These are phyloP conservation scores for Plasmodium cynomolgi DNA, from an alignment of 169 alveolate genomes.

Conservation along the genomic window DNA sequence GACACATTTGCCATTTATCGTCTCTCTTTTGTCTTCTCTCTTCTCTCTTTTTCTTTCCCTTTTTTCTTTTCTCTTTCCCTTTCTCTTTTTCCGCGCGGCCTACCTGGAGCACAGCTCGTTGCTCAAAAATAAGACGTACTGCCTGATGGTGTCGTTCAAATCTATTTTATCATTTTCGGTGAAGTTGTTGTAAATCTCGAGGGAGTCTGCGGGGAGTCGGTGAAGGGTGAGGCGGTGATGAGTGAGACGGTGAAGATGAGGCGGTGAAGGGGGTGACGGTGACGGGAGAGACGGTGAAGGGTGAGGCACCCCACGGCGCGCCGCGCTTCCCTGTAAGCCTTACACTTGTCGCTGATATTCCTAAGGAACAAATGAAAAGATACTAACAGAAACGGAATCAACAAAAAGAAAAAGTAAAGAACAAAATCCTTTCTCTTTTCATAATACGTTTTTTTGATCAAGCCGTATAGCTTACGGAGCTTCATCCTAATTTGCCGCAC, in stretches of 20 bases:
- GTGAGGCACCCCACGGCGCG: neutral
- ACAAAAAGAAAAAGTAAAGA: conserved; percentile 62
- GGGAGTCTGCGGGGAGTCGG: conserved; percentile 14
- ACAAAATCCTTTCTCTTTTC: conserved; percentile 59
- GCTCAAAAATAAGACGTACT: conserved; percentile 46
- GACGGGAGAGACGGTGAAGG: neutral
- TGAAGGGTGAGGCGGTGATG: neutral
- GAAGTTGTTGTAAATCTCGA: conserved; percentile 15
- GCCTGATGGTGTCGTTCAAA: conserved; percentile 61
- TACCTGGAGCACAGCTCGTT: conserved; percentile 63
- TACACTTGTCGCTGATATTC: conserved; percentile 66
- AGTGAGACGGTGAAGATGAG: neutral
- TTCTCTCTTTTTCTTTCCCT: neutral
- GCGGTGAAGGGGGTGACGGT: neutral
- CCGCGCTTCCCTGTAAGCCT: neutral
- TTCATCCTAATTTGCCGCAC: conserved; percentile 32
- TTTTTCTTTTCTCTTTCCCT: neutral
- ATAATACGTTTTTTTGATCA: conserved; percentile 42
- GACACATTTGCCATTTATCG: neutral
- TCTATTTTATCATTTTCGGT: conserved; percentile 50
- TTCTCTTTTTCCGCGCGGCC: neutral
- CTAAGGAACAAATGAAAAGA: conserved; percentile 48
- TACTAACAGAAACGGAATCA: conserved; percentile 62
- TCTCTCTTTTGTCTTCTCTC: neutral
- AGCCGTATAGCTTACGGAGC: conserved; percentile 59